A percentile compares a stretch with the other conserved stretches of the same genome.
Conservation (phyloP, 495 filamentous ascomycete species). For the Aspergillus haitiensis region DNA sequence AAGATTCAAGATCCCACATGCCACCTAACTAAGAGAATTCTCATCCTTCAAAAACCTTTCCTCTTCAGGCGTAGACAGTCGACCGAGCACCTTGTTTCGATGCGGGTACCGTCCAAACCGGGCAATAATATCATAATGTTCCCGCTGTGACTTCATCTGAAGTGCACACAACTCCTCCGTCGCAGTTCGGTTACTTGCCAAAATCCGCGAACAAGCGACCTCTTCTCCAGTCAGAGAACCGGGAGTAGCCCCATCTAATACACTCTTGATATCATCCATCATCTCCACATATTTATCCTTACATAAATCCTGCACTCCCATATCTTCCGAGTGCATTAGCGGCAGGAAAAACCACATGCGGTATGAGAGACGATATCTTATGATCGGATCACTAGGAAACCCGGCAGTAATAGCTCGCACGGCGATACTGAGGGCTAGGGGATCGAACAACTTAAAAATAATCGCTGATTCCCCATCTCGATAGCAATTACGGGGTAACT, state of each 20-base stretch:
- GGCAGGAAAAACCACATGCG: conserved; percentile 37
- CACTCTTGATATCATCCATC: conserved; percentile 7
- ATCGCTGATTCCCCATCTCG: conserved; percentile 30
- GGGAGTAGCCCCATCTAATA: background rate
- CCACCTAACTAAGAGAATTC: conserved; percentile 6
- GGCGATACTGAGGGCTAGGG: conserved; percentile 30
- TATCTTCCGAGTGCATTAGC: conserved; percentile 36
- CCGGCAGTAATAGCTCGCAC: conserved; percentile 23
- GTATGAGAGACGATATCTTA: conserved; percentile 31
- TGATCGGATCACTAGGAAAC: conserved; percentile 20
- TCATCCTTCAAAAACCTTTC: conserved; percentile 12
- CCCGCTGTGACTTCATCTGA: conserved; percentile 9
- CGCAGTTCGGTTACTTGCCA: conserved; percentile 1
- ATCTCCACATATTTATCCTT: conserved; percentile 24
- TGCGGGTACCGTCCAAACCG: conserved; percentile 14
- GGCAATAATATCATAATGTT: conserved; percentile 16
- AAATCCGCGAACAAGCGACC: background rate
- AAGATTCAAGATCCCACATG: too few relatives aligned
- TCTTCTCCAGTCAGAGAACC: background rate
- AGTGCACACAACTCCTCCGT: background rate
- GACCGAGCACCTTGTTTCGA: conserved; percentile 5
- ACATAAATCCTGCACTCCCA: conserved; percentile 28
- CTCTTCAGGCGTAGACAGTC: conserved; percentile 9
- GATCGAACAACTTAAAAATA: conserved; percentile 34
- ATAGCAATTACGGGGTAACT: conserved; percentile 37